Conservation (phyloP, 305 asterid species). For the Nicotiana rustica region DNA sequence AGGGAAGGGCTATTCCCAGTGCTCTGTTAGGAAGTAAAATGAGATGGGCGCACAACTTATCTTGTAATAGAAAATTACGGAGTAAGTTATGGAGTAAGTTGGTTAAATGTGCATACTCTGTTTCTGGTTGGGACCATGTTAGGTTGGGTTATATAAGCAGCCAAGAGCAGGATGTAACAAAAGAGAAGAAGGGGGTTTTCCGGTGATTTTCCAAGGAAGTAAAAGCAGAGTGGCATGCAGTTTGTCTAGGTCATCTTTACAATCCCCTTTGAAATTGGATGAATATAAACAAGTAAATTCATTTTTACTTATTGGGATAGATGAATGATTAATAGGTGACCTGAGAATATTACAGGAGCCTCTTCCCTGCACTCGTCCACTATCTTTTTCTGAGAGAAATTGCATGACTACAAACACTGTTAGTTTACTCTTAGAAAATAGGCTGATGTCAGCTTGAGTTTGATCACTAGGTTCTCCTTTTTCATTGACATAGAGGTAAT, state of each 20-base stretch:
- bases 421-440: slow-evolving; percentile 7
- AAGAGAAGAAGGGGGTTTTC: slow-evolving; percentile 11
- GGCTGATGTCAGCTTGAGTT: slow-evolving; percentile 5
- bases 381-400: slow-evolving; percentile 16
- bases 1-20: neutral
- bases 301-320: slow-evolving; percentile 3
- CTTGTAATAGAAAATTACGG: neutral
- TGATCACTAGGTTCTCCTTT: slow-evolving; percentile 3
- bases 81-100: neutral
- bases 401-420: neutral
- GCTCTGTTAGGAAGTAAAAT: slow-evolving; percentile 1
- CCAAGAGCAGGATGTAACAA: neutral
- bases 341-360: neutral
- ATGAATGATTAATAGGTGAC: neutral
- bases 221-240: neutral
- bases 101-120: neutral
- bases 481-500: slow-evolving; percentile 25
- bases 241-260: slow-evolving; percentile 15
- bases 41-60: slow-evolving; percentile 6
- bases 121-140: neutral
- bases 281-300: neutral
- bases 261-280: neutral
- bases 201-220: neutral
- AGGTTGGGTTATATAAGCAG: neutral
- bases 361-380: neutral